phyloP scores from a whole-genome alignment of 2,329 filamentous ascomycete species.

The Raffaelea deltoideospora region DNA sequence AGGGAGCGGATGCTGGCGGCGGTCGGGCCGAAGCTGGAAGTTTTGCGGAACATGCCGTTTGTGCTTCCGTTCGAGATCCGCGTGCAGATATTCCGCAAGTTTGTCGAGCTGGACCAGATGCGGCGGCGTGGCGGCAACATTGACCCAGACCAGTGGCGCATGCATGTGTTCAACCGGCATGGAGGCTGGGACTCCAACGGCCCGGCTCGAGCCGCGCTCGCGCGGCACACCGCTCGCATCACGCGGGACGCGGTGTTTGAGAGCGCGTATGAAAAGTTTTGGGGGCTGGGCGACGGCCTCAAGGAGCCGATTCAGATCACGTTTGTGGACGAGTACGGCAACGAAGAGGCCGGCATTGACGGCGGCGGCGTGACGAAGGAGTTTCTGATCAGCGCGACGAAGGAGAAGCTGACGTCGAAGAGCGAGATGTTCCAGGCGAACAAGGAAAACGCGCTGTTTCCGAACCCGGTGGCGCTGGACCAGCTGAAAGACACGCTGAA shows the following conservation, averaged over 20 bases:
- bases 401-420: conserved; percentile 58
- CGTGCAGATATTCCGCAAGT: conserved; percentile 85
- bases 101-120: conserved; percentile 69
- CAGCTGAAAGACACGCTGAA: conserved; percentile 46
- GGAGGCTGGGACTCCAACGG: conserved; percentile 11
- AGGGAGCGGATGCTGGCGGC: conserved; percentile 60
- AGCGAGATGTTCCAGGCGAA: conserved; percentile 63
- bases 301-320: conserved; percentile 96
- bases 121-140: conserved; percentile 52
- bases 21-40: conserved; percentile 74
- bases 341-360: conserved; percentile 83
- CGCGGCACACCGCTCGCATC: conserved; percentile 64
- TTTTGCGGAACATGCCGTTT: conserved; percentile 92
- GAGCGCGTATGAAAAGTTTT: conserved; percentile 77
- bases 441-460: conserved; percentile 73
- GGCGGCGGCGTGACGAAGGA: conserved; percentile 96
- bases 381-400: conserved; percentile 78
- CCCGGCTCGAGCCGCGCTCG: conserved; percentile 23
- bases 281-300: conserved; percentile 60
- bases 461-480: conserved; percentile 67
- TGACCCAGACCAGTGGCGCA: conserved; percentile 63
- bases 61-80: conserved; percentile 85
- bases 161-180: conserved; percentile 33
- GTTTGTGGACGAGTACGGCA: conserved; percentile 82
- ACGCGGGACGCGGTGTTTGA: conserved; percentile 61